Evolutionary conservation across 352 stramenopile species (phyloP).

Genomic region (Globisporangium barbulae): DNA sequence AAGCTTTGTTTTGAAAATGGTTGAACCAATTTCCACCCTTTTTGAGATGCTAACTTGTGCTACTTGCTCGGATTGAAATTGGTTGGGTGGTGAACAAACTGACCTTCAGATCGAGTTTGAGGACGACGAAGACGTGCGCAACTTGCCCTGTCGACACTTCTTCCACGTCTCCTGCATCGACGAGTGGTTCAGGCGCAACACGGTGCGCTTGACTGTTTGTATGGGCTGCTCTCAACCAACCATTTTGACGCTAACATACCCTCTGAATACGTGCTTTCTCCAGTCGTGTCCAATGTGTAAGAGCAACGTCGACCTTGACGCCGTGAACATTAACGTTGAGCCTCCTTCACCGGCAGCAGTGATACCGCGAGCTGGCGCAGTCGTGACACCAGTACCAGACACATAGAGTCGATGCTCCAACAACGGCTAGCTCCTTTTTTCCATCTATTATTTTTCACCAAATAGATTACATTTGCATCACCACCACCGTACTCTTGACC

Average conservation of each 20-base stretch:
- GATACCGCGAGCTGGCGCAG: slow-evolving; percentile 24
- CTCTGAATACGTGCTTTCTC: not conserved
- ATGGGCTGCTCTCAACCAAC: not conserved
- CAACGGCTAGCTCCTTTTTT: not conserved
- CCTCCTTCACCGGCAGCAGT: not conserved
- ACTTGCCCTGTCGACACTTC: slow-evolving; percentile 83
- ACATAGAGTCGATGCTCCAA: not conserved
- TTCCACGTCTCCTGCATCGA: slow-evolving; percentile 90
- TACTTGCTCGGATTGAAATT: not conserved
- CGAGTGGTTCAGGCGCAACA: slow-evolving; percentile 85
- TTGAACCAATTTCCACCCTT: not conserved
- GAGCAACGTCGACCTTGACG: slow-evolving; percentile 62
- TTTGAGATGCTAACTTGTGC: not conserved
- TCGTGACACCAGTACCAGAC: slow-evolving; percentile 34
- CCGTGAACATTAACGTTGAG: slow-evolving; percentile 43
- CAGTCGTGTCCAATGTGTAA: slow-evolving; percentile 85
- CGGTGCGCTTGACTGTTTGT: slow-evolving; percentile 38
- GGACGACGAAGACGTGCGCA: slow-evolving; percentile 68
- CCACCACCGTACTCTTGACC: too few relatives aligned
- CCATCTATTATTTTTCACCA: too few relatives aligned
- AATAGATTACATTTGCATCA: too few relatives aligned
- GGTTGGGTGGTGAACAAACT: not conserved
- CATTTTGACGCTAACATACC: not conserved
- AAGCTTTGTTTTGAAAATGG: slow-evolving; percentile 9
- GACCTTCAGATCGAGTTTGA: slow-evolving; percentile 64